Evolutionary conservation across 257 asterid genomes (phyloP).

Genomic region (Solanum rostratum): DNA sequence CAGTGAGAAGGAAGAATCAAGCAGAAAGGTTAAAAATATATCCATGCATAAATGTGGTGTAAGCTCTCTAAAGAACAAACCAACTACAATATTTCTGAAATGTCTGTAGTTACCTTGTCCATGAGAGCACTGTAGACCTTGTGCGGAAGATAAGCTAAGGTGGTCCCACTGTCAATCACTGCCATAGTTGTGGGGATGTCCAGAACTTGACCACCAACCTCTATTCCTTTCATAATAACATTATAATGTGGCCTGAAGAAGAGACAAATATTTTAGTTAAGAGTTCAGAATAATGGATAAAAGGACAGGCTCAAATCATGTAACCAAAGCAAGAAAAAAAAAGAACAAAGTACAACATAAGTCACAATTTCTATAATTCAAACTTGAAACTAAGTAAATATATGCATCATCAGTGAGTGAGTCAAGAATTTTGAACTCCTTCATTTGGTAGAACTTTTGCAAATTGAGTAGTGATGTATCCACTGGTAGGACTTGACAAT

Average conservation of each 20-base stretch:
- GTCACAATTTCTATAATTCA: neutral
- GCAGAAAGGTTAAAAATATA: neutral
- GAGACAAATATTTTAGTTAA: neutral
- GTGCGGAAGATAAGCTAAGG: slow-evolving; percentile 88
- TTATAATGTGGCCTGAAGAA: slow-evolving; percentile 66
- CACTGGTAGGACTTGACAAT: neutral
- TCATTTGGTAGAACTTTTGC: neutral
- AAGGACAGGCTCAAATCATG: neutral
- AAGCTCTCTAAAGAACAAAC: neutral
- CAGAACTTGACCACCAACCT: slow-evolving; percentile 65
- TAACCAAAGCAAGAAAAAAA: neutral
- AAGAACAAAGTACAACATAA: neutral
- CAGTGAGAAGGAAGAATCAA: neutral
- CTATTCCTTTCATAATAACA: slow-evolving; percentile 54
- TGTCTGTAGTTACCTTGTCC: slow-evolving; percentile 26
- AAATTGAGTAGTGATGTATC: neutral
- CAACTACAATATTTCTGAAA: slow-evolving; percentile 1
- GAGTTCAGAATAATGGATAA: neutral
- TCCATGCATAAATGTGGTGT: neutral
- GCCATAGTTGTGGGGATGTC: slow-evolving; percentile 58
- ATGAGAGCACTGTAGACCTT: slow-evolving; percentile 42
- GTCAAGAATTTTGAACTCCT: neutral
- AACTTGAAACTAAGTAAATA: neutral
- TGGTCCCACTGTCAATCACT: slow-evolving; percentile 88
- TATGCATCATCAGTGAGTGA: neutral